These are phyloP conservation scores for Syncephalastrum sp. DNA, from an alignment of 371 early-diverging fungal genomes.

Conservation along the genomic window DNA sequence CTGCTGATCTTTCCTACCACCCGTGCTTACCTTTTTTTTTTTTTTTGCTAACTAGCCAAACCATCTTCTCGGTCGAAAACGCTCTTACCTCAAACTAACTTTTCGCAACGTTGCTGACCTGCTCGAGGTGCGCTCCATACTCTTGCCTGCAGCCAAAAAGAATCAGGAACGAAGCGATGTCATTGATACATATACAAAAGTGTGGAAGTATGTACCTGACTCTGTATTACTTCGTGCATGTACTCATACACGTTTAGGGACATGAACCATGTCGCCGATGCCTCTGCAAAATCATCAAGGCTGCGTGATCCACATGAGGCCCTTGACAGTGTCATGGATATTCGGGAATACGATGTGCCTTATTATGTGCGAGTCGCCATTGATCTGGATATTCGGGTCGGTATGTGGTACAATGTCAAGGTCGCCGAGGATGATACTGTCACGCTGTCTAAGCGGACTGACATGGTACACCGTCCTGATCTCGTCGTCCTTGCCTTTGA, in stretches of 20 bases:
- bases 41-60: slow-evolving; percentile 61
- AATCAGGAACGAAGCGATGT: slow-evolving; percentile 68
- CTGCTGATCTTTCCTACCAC: background rate
- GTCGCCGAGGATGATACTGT: slow-evolving; percentile 59
- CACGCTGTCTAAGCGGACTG: slow-evolving; percentile 65
- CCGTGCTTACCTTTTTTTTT: background rate
- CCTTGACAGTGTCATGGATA: slow-evolving; percentile 73
- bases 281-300: background rate
- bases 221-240: background rate
- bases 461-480: slow-evolving; percentile 94
- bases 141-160: slow-evolving; percentile 68
- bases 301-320: slow-evolving; percentile 28
- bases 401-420: slow-evolving; percentile 90
- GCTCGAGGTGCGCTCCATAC: slow-evolving; percentile 67
- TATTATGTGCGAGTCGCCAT: slow-evolving; percentile 94
- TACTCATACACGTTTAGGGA: background rate
- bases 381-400: slow-evolving; percentile 93
- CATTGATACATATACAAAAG: slow-evolving; percentile 60
- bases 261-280: background rate
- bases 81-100: slow-evolving; percentile 72
- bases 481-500: slow-evolving; percentile 98
- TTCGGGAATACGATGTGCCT: slow-evolving; percentile 94
- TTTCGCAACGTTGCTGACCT: slow-evolving; percentile 87
- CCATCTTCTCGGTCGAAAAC: slow-evolving; percentile 80
- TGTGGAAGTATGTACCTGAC: slow-evolving; percentile 35